Conservation (phyloP, 108 stramenopile species). For the Fistulifera pelliculosa region DNA sequence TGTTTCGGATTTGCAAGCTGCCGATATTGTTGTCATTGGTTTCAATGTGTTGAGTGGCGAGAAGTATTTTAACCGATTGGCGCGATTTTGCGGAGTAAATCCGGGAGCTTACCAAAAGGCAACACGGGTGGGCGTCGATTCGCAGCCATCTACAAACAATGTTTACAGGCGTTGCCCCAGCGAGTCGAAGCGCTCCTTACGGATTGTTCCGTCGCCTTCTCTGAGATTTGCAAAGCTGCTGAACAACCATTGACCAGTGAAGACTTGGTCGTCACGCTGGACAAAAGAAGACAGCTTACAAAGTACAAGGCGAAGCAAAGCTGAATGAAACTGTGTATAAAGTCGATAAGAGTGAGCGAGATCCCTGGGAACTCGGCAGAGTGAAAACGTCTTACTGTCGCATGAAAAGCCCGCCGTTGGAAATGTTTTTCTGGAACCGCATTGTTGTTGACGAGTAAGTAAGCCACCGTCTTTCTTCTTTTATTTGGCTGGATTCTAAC, state of each 20-base stretch:
- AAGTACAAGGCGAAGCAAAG: neutral
- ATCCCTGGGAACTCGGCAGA: slow-evolving; percentile 12
- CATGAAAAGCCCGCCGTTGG: slow-evolving; percentile 25
- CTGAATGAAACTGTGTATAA: neutral
- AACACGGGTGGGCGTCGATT: slow-evolving; percentile 26
- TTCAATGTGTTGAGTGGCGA: slow-evolving; percentile 19
- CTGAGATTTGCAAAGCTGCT: slow-evolving; percentile 6
- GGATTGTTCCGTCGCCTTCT: slow-evolving; percentile 2
- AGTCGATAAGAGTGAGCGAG: slow-evolving; percentile 7
- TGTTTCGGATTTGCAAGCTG: slow-evolving; percentile 15
- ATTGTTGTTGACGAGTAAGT: slow-evolving; percentile 43
- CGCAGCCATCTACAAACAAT: slow-evolving; percentile 20
- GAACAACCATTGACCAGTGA: slow-evolving; percentile 1
- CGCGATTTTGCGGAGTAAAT: slow-evolving; percentile 18
- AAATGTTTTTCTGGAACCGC: slow-evolving; percentile 42
- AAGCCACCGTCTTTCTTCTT: neutral
- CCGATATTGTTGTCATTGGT: slow-evolving; percentile 27
- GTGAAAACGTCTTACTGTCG: neutral
- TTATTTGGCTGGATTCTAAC: neutral
- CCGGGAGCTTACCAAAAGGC: slow-evolving; percentile 12
- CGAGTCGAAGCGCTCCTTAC: neutral
- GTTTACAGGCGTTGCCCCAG: slow-evolving; percentile 8
- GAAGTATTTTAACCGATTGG: slow-evolving; percentile 23
- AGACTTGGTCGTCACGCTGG: slow-evolving; percentile 14
- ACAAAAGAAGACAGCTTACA: slow-evolving; percentile 18